Conservation (phyloP, 345 rosid species). For the Hibiscus trionum region DNA sequence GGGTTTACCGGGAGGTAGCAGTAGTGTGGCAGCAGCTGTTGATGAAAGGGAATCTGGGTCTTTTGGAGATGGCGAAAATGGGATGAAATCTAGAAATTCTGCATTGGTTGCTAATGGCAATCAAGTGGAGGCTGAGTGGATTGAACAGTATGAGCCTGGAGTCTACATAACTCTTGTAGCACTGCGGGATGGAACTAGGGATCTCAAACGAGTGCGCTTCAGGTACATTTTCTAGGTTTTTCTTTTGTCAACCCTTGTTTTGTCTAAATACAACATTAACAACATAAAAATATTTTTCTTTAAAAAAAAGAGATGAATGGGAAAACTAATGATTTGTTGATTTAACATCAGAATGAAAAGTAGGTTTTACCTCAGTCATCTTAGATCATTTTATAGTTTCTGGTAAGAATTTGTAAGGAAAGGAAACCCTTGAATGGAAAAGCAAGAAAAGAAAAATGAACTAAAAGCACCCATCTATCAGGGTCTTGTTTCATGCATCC, state of each 20-base stretch:
- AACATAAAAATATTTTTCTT: no score
- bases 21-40: conserved; percentile 38
- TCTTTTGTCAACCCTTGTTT: neutral
- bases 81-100: conserved; percentile 46
- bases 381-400: neutral
- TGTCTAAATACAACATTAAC: neutral
- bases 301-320: neutral
- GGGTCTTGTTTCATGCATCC: neutral
- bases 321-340: neutral
- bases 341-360: neutral
- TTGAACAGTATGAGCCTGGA: conserved; percentile 91
- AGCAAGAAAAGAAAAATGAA: neutral
- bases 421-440: neutral
- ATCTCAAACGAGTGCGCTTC: conserved; percentile 96
- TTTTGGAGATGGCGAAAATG: conserved; percentile 41
- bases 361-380: neutral
- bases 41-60: conserved; percentile 48
- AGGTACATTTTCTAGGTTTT: conserved; percentile 38
- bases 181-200: conserved; percentile 85
- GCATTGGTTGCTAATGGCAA: conserved; percentile 30
- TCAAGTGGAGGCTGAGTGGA: conserved; percentile 91
- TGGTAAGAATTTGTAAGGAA: neutral
- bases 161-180: conserved; percentile 87
- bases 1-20: conserved; percentile 27
- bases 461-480: neutral